Conservation (phyloP, 78 protist genomes). For the Dictyostelium brefeldianum region DNA sequence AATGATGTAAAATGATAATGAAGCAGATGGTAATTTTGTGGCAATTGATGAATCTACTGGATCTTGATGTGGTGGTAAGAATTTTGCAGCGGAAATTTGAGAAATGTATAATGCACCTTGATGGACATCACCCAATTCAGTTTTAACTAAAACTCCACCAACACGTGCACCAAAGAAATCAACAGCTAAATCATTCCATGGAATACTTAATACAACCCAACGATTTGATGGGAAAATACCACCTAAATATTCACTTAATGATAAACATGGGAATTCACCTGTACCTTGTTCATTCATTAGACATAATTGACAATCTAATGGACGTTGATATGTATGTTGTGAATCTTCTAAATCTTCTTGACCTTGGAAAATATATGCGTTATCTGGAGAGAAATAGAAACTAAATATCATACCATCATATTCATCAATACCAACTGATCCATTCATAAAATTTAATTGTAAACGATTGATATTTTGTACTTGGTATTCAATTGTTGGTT, state of each 20-base stretch:
- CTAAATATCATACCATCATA: slow-evolving; percentile 17
- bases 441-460: not conserved
- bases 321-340: slow-evolving; percentile 9
- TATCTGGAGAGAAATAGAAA: not conserved
- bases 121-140: slow-evolving; percentile 19
- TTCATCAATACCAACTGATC: not conserved
- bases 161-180: slow-evolving; percentile 5
- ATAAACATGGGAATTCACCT: slow-evolving; percentile 16
- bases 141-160: slow-evolving; percentile 6
- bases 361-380: slow-evolving; percentile 5
- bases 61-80: slow-evolving; percentile 2
- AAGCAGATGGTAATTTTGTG: not conserved
- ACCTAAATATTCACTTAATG: slow-evolving; percentile 41
- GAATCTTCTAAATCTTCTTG: slow-evolving; percentile 15
- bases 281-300: not conserved
- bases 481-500: slow-evolving; percentile 20
- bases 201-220: slow-evolving; percentile 41
- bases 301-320: slow-evolving; percentile 11
- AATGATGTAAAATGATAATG: no score
- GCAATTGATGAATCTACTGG: not conserved
- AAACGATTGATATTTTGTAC: not conserved
- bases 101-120: not conserved
- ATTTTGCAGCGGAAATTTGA: not conserved
- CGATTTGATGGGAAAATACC: slow-evolving; percentile 36
- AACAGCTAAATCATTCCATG: slow-evolving; percentile 36